phyloP scores from a whole-genome alignment of 1,139 yeast species.

The Petasospora fabianii region DNA sequence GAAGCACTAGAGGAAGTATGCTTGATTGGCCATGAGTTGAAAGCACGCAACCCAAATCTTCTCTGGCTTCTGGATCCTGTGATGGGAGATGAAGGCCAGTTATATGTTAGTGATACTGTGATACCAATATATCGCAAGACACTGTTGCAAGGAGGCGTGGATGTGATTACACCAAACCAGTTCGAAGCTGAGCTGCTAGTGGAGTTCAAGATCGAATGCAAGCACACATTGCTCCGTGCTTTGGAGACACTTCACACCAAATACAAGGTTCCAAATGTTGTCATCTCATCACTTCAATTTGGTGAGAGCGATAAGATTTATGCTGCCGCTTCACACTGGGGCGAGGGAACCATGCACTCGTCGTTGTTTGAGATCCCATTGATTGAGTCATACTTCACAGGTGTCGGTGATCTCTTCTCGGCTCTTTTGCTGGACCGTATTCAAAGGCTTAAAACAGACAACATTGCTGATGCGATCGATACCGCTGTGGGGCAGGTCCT shows the following conservation, averaged over 20 bases:
- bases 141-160: constrained; percentile 41
- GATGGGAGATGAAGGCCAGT: constrained; percentile 69
- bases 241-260: constrained; percentile 38
- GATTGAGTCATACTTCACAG: constrained; percentile 67
- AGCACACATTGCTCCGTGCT: constrained; percentile 38
- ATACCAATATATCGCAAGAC: constrained; percentile 48
- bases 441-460: constrained; percentile 14
- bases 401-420: constrained; percentile 69
- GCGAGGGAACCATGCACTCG: constrained; percentile 9
- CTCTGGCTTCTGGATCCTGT: constrained; percentile 65
- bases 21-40: constrained; percentile 26
- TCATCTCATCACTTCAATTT: constrained; percentile 40
- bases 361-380: constrained; percentile 43
- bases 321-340: constrained; percentile 17
- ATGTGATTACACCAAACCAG: constrained; percentile 68
- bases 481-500: constrained; percentile 24
- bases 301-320: constrained; percentile 11
- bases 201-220: constrained; percentile 39
- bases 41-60: constrained; percentile 22
- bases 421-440: constrained; percentile 56
- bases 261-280: constrained; percentile 44
- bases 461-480: constrained; percentile 9
- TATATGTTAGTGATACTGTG: constrained; percentile 58
- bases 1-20: constrained; percentile 39
- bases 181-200: constrained; percentile 63